These are phyloP conservation scores for Ichthyophthirius multifiliis DNA, from an alignment of 169 alveolate species.

Conservation along the genomic window DNA sequence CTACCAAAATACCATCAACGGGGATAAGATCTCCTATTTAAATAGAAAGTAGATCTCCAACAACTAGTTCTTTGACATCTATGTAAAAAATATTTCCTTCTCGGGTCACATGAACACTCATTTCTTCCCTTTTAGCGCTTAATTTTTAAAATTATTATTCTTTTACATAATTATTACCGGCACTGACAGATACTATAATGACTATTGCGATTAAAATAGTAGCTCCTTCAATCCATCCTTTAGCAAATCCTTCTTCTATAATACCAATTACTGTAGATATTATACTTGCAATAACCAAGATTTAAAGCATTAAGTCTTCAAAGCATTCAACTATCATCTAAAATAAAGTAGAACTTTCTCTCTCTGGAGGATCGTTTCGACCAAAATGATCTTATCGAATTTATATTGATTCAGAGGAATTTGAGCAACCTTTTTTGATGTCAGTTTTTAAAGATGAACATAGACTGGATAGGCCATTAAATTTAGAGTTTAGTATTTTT, in stretches of 20 bases:
- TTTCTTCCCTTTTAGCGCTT: constrained; percentile 46
- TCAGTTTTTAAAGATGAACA: background rate
- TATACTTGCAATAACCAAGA: constrained; percentile 48
- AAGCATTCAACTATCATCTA: constrained; percentile 57
- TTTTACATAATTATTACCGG: constrained; percentile 55
- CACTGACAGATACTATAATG: constrained; percentile 53
- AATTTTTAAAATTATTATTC: constrained; percentile 54
- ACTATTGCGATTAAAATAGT: constrained; percentile 62
- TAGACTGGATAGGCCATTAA: background rate
- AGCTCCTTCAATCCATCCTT: constrained; percentile 74
- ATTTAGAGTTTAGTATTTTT: background rate
- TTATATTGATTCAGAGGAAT: constrained; percentile 5
- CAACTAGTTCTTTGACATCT: constrained; percentile 55
- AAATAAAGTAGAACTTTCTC: constrained; percentile 44
- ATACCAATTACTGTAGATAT: constrained; percentile 56
- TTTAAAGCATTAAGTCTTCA: constrained; percentile 56
- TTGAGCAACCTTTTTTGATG: background rate
- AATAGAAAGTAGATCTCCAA: constrained; percentile 75
- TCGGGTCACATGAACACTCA: constrained; percentile 49
- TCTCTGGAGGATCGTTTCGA: constrained; percentile 38
- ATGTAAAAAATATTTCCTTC: constrained; percentile 52
- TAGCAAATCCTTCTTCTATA: constrained; percentile 51
- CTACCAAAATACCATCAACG: constrained; percentile 73
- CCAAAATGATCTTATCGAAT: constrained; percentile 51
- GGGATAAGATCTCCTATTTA: constrained; percentile 76